phyloP scores from a whole-genome alignment of 441 rosid genomes.

The Adansonia rubrostipa region DNA sequence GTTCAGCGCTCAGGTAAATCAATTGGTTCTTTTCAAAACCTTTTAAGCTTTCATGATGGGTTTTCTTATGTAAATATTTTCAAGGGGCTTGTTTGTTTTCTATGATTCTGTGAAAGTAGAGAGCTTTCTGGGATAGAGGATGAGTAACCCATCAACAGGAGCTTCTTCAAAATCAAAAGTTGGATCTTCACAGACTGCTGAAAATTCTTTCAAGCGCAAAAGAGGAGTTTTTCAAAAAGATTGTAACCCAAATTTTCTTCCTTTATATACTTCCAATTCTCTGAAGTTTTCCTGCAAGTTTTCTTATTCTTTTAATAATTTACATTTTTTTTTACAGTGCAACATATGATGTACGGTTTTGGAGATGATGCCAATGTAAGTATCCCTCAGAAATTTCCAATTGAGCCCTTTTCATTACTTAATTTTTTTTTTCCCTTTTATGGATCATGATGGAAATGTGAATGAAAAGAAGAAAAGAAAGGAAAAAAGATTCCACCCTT shows the following conservation, averaged over 20 bases:
- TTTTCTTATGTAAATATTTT: not conserved
- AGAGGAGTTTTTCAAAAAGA: slow-evolving; percentile 87
- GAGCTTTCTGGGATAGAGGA: slow-evolving; percentile 22
- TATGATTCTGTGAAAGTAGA: not conserved
- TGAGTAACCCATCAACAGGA: slow-evolving; percentile 45
- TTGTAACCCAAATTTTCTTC: slow-evolving; percentile 42
- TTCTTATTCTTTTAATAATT: not conserved
- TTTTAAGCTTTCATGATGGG: not conserved
- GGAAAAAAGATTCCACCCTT: not conserved
- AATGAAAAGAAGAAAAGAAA: not conserved
- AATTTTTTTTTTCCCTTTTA: not conserved
- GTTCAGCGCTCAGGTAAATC: not conserved
- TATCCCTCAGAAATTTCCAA: not conserved
- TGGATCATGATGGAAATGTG: not conserved
- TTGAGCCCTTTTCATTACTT: not conserved
- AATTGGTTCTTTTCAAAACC: not conserved
- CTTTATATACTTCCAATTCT: not conserved
- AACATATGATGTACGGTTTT: slow-evolving; percentile 97
- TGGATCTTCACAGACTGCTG: slow-evolving; percentile 65
- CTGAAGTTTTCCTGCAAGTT: not conserved
- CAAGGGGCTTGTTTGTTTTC: not conserved
- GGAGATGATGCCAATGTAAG: slow-evolving; percentile 91
- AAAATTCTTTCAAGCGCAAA: slow-evolving; percentile 77
- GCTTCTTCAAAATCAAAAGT: slow-evolving; percentile 58
- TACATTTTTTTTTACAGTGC: slow-evolving; percentile 52